Conservation (phyloP, 1,284 basidiomycete species). For the Cryptococcus sp. region DNA sequence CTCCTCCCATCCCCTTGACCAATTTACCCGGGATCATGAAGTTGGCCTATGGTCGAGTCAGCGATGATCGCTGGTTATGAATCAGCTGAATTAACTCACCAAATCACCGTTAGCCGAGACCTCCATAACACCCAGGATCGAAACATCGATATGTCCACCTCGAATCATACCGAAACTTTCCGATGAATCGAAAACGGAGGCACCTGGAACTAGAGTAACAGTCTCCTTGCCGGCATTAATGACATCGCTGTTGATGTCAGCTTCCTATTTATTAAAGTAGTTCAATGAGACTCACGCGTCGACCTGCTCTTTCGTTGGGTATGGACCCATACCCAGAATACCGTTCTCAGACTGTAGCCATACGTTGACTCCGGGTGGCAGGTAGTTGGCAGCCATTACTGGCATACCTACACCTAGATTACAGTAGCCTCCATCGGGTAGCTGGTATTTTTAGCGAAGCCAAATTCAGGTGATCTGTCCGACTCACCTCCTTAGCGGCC, state of each 20-base stretch:
- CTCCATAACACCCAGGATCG: conserved; percentile 77
- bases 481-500: neutral
- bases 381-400: conserved; percentile 61
- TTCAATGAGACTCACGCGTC: conserved; percentile 52
- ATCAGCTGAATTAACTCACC: conserved; percentile 64
- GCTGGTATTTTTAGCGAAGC: neutral
- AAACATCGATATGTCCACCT: conserved; percentile 86
- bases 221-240: conserved; percentile 95
- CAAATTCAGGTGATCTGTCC: neutral
- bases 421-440: neutral
- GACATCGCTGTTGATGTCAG: conserved; percentile 54
- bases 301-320: conserved; percentile 72
- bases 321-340: conserved; percentile 87
- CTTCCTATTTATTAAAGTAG: no score
- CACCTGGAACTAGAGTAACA: conserved; percentile 79
- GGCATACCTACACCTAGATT: neutral
- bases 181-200: conserved; percentile 81
- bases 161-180: conserved; percentile 94
- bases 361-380: conserved; percentile 68
- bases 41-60: no score
- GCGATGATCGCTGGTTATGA: no score
- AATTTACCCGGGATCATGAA: conserved; percentile 85
- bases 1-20: conserved; percentile 83
- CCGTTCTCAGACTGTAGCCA: conserved; percentile 93
- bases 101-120: conserved; percentile 85